Percentiles rank a stretch among this genome's conserved stretches.
phyloP scores from a whole-genome alignment of 1,284 basidiomycete species.

The Gymnopus androsaceus region DNA sequence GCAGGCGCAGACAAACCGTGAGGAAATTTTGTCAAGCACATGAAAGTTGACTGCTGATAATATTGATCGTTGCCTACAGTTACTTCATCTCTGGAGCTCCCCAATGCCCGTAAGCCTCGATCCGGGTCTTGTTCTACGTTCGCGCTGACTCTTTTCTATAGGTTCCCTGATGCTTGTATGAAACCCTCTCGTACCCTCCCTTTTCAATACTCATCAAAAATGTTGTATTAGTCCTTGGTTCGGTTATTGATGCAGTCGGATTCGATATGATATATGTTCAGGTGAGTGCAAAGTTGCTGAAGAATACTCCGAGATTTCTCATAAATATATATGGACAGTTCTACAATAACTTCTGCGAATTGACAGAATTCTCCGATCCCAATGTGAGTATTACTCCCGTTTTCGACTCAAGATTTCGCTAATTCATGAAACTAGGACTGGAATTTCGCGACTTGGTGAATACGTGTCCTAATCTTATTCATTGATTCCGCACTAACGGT shows the following conservation, averaged over 20 bases:
- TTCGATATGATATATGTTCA: constrained; percentile 71
- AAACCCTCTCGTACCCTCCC: background rate
- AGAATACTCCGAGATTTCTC: background rate
- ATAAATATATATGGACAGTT: constrained; percentile 4
- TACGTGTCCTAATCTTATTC: background rate
- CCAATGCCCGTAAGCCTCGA: constrained; percentile 56
- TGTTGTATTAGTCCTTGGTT: constrained; percentile 36
- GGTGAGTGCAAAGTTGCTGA: constrained; percentile 21
- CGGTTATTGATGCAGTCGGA: constrained; percentile 51
- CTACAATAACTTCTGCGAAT: constrained; percentile 62
- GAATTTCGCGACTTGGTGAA: constrained; percentile 54
- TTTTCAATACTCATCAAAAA: background rate
- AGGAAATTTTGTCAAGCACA: constrained; percentile 16
- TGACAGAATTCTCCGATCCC: constrained; percentile 42
- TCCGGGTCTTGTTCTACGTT: background rate
- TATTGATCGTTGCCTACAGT: constrained; percentile 33
- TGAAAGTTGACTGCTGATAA: background rate
- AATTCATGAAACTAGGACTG: constrained; percentile 38
- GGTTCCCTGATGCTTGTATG: constrained; percentile 50
- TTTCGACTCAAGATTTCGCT: background rate
- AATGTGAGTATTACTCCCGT: constrained; percentile 34
- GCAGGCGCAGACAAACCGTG: constrained; percentile 53
- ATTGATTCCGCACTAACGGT: no score
- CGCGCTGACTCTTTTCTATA: background rate
- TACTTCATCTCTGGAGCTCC: constrained; percentile 67